Base-by-base conservation (phyloP, 2,329 filamentous ascomycete genomes). In the Tetracladium maxilliforme region DNA sequence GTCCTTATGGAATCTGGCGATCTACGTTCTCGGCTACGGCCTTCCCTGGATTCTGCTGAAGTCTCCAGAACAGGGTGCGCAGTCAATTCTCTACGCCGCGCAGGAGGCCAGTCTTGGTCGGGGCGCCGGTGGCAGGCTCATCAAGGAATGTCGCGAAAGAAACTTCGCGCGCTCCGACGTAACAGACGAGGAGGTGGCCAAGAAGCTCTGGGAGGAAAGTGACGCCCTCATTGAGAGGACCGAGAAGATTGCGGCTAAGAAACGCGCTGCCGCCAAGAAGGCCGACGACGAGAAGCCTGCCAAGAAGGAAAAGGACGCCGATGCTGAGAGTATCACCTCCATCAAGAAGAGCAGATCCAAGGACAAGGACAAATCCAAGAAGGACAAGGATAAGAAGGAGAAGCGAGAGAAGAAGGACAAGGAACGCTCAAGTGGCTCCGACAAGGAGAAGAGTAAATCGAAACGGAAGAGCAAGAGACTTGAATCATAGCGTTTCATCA, bases 11-110 rank as follows among this genome's bases (percentile, higher is more conserved):
- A 86, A 86, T 0, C 57, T 98, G 12, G 48, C 73, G 0, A 24
- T 82, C 11, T 98, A 98, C 49, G 47, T 93, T 6, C 22, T 77
- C 8, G 69, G 71, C 17, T 98, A 87, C 61, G 64, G 78, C 2
- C 36, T 92, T 1, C 82, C 80, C 48, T 95, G 87, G 82, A 49
- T 98, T 13, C 48, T 94, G 2, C 58, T 98, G 26, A 95, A 98
- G 51, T 86, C 79, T 17, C 69, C 84, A 1, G 54, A 73, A 26
- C 74, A 80, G 52, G 90, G 82, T 3, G 81, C 87, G 1, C 86
- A 98, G 52, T 84, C 79, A 5, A 72, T 95, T 23, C 56, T 95
- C 7, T 76, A 75, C 37, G 86, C 86, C 1, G 73, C 74, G 3
- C 92, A 94, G 81, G 86, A 94, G 28, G 65, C 66, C 3, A 58